Base-by-base conservation (phyloP, 495 filamentous ascomycete species). In the Neurospora sp. region DNA sequence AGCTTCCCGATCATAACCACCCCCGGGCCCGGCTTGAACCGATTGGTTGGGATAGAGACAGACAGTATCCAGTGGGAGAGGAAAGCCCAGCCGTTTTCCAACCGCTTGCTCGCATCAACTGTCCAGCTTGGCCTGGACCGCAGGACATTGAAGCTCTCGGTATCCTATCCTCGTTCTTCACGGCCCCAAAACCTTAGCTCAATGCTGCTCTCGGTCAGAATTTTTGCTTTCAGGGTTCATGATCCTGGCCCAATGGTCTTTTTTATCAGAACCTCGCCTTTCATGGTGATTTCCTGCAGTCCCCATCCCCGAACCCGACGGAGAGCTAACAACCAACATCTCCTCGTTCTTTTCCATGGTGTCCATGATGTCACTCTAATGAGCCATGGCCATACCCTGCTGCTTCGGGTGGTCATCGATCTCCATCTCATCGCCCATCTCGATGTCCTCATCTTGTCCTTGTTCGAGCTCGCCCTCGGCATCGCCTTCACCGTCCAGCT, bases 401-500 rank as follows among this genome's bases (percentile, higher is more conserved):
- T n/a, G 48, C 75, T 39, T 72, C 20, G 42, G 69, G 38, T 16
- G 71, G 8, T 72, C 54, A 11, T 72, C 71, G 2, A 20, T 74
- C 44, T 82, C 78, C 72, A 69, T 81, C 74, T 93, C 93, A 23
- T 96, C 92, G 72, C 95, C 94, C 84, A 96, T 93, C 76, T 92
- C 93, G 69, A 94, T 93, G 73, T 93, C 93, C 18, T 83, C 92
- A 10, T 89, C 90, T 2, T 62, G 54, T 20, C 83, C 89, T 38
- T 88, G 87, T 54, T 79, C 87, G 27, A 75, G 86, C 79, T 93
- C 93, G 39, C 90, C 92, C 54, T 90, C 93, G 23, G 90, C 93
- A 37, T 92, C 88, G 16, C 92, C 92, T 70, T 97, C 93, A 71
- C 97, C 95, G 70, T 97, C 94, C 48, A 92, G 89, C 18, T 93